Conservation (phyloP, 495 filamentous ascomycete species). For the Thozetella sp. region DNA sequence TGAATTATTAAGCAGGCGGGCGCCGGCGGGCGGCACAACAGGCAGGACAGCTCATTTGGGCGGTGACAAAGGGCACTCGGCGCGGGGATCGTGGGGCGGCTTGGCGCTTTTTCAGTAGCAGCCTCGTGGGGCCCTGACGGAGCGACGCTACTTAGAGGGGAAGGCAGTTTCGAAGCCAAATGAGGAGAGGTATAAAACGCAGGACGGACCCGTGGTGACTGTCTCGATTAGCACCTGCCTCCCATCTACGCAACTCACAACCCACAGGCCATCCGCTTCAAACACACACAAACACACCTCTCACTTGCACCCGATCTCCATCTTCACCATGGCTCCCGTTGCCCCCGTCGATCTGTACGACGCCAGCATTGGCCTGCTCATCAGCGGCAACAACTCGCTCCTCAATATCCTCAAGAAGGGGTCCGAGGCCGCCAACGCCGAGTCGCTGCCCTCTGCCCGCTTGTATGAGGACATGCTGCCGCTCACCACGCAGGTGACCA, state of each 20-base stretch:
- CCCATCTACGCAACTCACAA: background rate
- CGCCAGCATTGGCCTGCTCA: conserved; percentile 16
- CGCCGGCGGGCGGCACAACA: no score
- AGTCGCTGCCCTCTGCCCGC: conserved; percentile 18
- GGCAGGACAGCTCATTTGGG: no score
- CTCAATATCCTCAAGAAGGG: conserved; percentile 24
- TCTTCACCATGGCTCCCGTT: conserved; percentile 18
- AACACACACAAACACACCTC: background rate
- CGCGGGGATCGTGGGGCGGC: no score
- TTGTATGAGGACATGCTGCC: conserved; percentile 46
- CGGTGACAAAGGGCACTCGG: no score
- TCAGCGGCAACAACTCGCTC: conserved; percentile 18
- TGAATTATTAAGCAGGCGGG: no score
- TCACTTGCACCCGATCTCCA: background rate
- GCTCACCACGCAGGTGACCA: conserved; percentile 40
- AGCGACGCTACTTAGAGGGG: no score
- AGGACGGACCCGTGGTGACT: no score
- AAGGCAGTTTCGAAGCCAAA: no score
- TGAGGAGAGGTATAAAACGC: no score
- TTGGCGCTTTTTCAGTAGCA: no score
- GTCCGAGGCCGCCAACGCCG: conserved; percentile 19
- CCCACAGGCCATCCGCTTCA: background rate
- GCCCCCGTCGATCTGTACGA: conserved; percentile 22
- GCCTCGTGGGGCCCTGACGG: no score
- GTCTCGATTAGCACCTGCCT: no score